Conservation (phyloP, 495 filamentous ascomycete genomes). For the Penicillium lividum region DNA sequence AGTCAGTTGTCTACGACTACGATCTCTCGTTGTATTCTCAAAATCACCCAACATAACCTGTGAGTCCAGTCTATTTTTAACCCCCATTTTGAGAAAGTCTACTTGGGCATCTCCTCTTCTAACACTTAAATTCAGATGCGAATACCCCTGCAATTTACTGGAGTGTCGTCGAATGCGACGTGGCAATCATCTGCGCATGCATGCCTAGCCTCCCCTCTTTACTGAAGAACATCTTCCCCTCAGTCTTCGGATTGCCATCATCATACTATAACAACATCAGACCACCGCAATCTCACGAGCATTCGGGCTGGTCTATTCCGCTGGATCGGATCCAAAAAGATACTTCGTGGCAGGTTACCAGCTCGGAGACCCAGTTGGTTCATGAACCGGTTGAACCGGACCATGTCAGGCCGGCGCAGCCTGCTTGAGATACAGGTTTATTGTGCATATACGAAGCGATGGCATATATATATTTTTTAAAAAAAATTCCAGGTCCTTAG, state of each 20-base stretch:
- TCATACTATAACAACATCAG: background rate
- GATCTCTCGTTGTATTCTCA: constrained; percentile 36
- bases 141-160: constrained; percentile 46
- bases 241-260: background rate
- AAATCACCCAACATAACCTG: constrained; percentile 34
- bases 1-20: constrained; percentile 41
- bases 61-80: constrained; percentile 11
- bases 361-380: background rate
- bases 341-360: constrained; percentile 1
- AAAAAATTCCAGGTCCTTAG: background rate
- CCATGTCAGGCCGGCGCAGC: background rate
- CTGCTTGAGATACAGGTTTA: background rate
- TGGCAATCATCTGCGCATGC: constrained; percentile 49
- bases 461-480: background rate
- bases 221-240: constrained; percentile 3
- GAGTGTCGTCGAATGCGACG: constrained; percentile 48
- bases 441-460: background rate
- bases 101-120: too few relatives aligned
- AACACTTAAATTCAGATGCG: constrained; percentile 27
- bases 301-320: background rate
- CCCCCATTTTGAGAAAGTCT: too few relatives aligned
- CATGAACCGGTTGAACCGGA: background rate
- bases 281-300: background rate
- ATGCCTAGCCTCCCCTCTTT: constrained; percentile 24
- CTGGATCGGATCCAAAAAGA: background rate